phyloP scores from a whole-genome alignment of 2,329 filamentous ascomycete genomes.

The Xylariaceae sp. region DNA sequence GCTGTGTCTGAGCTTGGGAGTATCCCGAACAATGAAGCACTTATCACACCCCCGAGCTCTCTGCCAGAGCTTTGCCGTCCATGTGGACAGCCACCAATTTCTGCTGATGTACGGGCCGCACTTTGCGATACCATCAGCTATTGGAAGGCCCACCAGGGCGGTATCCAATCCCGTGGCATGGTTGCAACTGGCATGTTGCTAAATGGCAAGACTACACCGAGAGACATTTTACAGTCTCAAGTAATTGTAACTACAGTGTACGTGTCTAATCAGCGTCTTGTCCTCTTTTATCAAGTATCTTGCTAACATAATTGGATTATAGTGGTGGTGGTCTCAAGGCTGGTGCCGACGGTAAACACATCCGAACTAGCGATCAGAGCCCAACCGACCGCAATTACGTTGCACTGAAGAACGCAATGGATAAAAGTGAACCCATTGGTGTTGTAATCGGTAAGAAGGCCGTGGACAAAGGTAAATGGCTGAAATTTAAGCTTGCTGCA shows the following conservation, averaged over 20 bases:
- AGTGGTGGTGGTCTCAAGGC: slow-evolving; percentile 18
- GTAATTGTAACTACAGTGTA: slow-evolving; percentile 60
- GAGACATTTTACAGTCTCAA: slow-evolving; percentile 55
- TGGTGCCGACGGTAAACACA: slow-evolving; percentile 41
- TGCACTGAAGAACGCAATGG: slow-evolving; percentile 42
- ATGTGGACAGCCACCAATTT: slow-evolving; percentile 42
- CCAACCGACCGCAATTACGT: slow-evolving; percentile 33
- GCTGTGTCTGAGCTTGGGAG: background rate
- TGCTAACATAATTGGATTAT: slow-evolving; percentile 1
- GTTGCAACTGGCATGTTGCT: slow-evolving; percentile 54
- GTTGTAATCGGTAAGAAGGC: slow-evolving; percentile 14
- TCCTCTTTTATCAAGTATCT: background rate
- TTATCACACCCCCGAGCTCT: background rate
- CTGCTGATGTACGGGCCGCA: slow-evolving; percentile 52
- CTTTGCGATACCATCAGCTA: slow-evolving; percentile 60
- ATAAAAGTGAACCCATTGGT: slow-evolving; percentile 13
- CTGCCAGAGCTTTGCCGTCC: slow-evolving; percentile 1
- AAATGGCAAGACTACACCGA: slow-evolving; percentile 46
- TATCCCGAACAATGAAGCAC: background rate
- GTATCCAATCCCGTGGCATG: slow-evolving; percentile 46
- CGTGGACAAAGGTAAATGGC: background rate
- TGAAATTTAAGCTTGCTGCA: background rate
- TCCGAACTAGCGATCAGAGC: slow-evolving; percentile 42
- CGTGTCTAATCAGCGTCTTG: slow-evolving; percentile 25
- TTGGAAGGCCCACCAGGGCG: slow-evolving; percentile 56